Evolutionary conservation across 768 basidiomycete genomes (phyloP), one percentile per base, ranked within the genome.

Genomic region (Pleurotus ostreatus): DNA sequence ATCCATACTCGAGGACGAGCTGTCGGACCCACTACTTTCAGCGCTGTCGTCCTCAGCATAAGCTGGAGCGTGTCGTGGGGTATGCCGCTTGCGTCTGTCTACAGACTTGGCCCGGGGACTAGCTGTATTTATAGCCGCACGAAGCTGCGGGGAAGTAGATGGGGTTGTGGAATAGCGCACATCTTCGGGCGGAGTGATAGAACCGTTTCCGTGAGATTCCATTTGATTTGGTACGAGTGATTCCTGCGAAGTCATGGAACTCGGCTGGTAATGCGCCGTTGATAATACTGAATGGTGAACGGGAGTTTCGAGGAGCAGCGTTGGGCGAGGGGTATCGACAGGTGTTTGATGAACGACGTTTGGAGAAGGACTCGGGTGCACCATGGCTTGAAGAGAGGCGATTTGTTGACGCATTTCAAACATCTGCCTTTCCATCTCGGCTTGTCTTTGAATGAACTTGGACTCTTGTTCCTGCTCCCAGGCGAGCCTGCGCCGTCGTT

Each of bases 381-480:
- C 64, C 51, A 71, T 74, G 16, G 75, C 69, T 57, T 74, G 76
- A 51, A 85, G 72, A 15, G 69, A 62, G 25, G 72, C 62, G 55
- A 86, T 71, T 63, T 86, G 80, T 60, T 78, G 75, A 22, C 75
- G 80, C 76, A 86, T 76, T 57, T 78, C 78, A 2, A 73, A 60
- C 60, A 89, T 73, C 47, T 77, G 76, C 18, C 74, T 70, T 62
- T 88, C 83, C 73, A 81, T 78, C 63, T 86, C 82, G 23, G 78
- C 79, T 57, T 86, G 80, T 46, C 74, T 68, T 60, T 82, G 79
- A 12, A 68, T 61, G 49, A 74, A 77, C 62, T 77, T 85, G 8
- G 77, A 77, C 70, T 89, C 89, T 59, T 87, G 84, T 56, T 85
- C 83, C 60, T 78, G 74, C 62, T 91, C 89, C 88, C 89, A 90